A percentile compares a stretch with the other conserved stretches of the same genome.
Evolutionary conservation across 208 protist genomes (phyloP).

Genomic region (Tritrichomonas foetus): DNA sequence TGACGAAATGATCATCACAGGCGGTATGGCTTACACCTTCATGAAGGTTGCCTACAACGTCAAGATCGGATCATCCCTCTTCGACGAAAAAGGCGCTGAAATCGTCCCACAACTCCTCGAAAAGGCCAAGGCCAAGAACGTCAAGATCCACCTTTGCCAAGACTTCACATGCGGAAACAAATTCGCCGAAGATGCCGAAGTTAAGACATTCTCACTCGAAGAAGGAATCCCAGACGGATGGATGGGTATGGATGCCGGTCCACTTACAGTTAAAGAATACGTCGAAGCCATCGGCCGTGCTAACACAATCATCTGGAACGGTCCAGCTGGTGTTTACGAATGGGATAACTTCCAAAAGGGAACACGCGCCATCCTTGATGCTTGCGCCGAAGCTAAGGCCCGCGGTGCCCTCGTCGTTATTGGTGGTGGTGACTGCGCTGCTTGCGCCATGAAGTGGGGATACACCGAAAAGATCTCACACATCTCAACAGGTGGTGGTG

Average conservation of each 20-base stretch:
- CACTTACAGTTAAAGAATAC: constrained; percentile 52
- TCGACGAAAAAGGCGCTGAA: constrained; percentile 59
- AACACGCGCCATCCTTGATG: constrained; percentile 51
- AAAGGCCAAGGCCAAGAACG: constrained; percentile 69
- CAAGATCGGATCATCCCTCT: constrained; percentile 62
- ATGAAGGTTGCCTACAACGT: constrained; percentile 61
- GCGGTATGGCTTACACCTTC: constrained; percentile 97
- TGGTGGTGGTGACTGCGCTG: constrained; percentile 54
- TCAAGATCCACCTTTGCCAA: constrained; percentile 85
- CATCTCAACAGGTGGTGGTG: constrained; percentile 96
- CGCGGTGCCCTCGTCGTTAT: constrained; percentile 51
- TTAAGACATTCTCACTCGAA: constrained; percentile 42
- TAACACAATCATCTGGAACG: constrained; percentile 61
- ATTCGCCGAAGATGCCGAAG: constrained; percentile 51
- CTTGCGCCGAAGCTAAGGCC: constrained; percentile 47
- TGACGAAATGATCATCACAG: constrained; percentile 90
- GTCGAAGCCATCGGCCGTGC: constrained; percentile 3
- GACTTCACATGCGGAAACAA: constrained; percentile 48
- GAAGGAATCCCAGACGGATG: constrained; percentile 59
- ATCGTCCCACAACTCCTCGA: constrained; percentile 58
- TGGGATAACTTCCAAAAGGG: constrained; percentile 51
- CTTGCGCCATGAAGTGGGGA: constrained; percentile 43
- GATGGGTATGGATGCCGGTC: constrained; percentile 66
- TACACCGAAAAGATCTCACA: constrained; percentile 77
- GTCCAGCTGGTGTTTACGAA: constrained; percentile 61